Conservation (phyloP, 495 filamentous ascomycete genomes). For the Xylaria nigripes region DNA sequence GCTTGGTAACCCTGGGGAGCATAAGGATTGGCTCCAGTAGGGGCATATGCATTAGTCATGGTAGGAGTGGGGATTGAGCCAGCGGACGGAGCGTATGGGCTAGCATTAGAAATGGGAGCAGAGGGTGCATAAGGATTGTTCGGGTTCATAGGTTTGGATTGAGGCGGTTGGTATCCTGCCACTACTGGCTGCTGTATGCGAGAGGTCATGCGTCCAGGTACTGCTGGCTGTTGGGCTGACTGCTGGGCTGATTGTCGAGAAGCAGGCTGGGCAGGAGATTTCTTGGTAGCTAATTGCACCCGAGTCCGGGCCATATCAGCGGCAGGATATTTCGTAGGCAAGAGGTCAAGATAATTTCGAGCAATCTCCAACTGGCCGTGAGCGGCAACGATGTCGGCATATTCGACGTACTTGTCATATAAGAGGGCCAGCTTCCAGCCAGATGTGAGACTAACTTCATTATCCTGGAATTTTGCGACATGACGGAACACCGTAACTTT, state of each 20-base stretch:
- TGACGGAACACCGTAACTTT: constrained; percentile 97
- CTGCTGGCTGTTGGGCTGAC: constrained; percentile 15
- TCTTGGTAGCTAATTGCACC: constrained; percentile 77
- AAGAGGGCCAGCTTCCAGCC: constrained; percentile 85
- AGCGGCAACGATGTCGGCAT: constrained; percentile 87
- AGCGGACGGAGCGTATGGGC: constrained; percentile 54
- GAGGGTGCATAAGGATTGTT: constrained; percentile 22
- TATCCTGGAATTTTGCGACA: constrained; percentile 83
- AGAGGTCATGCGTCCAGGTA: constrained; percentile 23
- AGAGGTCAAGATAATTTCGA: constrained; percentile 82
- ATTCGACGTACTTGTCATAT: constrained; percentile 95
- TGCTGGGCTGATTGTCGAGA: constrained; percentile 25
- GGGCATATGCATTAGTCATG: constrained; percentile 7
- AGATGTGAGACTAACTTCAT: constrained; percentile 55
- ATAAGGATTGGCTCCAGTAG: constrained; percentile 29
- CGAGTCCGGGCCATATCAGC: constrained; percentile 82
- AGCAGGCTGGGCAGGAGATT: constrained; percentile 36
- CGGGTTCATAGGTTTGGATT: constrained; percentile 27
- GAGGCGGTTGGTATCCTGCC: constrained; percentile 33
- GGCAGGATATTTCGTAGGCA: constrained; percentile 77
- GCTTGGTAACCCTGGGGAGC: constrained; percentile 29
- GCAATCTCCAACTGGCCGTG: constrained; percentile 82
- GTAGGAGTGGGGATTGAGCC: constrained; percentile 26
- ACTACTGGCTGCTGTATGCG: constrained; percentile 23
- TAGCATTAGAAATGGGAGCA: constrained; percentile 36